Percentiles rank a stretch among this genome's conserved stretches.
phyloP scores from a whole-genome alignment of 331 rosid species.

The Quercus tomentella region DNA sequence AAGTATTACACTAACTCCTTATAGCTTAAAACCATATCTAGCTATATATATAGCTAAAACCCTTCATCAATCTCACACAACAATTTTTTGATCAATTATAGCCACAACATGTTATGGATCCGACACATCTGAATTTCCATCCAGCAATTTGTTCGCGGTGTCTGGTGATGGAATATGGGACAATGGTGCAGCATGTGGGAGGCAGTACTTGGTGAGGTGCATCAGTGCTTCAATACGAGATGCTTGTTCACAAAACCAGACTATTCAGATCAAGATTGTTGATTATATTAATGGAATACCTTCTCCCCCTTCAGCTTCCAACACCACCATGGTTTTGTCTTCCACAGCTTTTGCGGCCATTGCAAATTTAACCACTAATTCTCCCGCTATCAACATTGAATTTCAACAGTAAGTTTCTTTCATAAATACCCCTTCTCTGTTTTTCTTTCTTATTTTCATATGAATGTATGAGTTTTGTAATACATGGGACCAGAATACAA shows the following conservation, averaged over 20 bases:
- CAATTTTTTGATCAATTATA: not conserved
- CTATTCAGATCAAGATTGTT: slow-evolving; percentile 54
- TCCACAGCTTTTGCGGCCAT: slow-evolving; percentile 50
- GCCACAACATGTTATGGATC: slow-evolving; percentile 65
- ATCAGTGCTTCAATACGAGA: slow-evolving; percentile 49
- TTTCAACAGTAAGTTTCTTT: slow-evolving; percentile 39
- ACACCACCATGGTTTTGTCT: slow-evolving; percentile 57
- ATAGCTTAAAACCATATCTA: too few species aligned
- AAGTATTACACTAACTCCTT: too few species aligned
- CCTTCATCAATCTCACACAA: too few species aligned
- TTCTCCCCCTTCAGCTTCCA: slow-evolving; percentile 14
- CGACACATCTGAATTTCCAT: slow-evolving; percentile 51
- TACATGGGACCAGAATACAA: too few species aligned
- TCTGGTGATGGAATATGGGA: slow-evolving; percentile 78
- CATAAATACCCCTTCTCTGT: too few species aligned
- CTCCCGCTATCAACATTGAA: slow-evolving; percentile 29
- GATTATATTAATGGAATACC: slow-evolving; percentile 16
- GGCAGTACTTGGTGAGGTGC: slow-evolving; percentile 66
- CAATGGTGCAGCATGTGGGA: slow-evolving; percentile 75
- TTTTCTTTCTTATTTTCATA: too few species aligned
- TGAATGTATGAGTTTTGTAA: too few species aligned
- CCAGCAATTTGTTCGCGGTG: slow-evolving; percentile 59
- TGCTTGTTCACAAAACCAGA: slow-evolving; percentile 44
- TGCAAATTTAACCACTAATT: slow-evolving; percentile 11
- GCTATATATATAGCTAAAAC: too few species aligned